Percentiles rank a stretch among this genome's conserved stretches.
Conservation (phyloP, 805 yeast genomes). For the Candida nanaspora region DNA sequence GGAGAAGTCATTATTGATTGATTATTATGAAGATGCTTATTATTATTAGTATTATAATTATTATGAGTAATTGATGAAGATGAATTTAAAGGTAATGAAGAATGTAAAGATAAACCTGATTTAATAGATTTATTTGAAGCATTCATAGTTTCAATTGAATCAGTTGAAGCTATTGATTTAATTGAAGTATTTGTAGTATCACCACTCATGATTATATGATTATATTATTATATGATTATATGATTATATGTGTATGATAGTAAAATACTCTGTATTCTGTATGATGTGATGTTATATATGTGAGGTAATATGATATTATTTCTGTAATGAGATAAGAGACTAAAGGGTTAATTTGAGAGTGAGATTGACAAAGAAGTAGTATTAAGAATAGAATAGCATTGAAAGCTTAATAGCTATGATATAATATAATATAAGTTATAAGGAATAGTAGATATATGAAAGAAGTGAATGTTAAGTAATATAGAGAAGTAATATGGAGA, state of each 20-base stretch:
- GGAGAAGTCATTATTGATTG: no score
- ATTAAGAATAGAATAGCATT: not conserved
- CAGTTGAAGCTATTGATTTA: not conserved
- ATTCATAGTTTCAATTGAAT: not conserved
- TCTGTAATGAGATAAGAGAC: no score
- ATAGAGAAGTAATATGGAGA: not conserved
- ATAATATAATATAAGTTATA: no score
- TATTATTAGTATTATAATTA: not conserved
- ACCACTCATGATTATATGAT: not conserved
- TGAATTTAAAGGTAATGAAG: not conserved
- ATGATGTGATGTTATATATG: not conserved
- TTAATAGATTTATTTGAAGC: slow-evolving; percentile 1
- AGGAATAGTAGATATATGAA: not conserved
- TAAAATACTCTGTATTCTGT: not conserved
- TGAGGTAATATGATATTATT: no score
- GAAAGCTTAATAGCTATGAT: no score
- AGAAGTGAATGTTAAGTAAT: not conserved
- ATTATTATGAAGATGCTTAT: no score
- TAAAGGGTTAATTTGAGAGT: not conserved
- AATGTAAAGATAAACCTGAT: not conserved
- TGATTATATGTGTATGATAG: not conserved
- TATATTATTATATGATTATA: no score
- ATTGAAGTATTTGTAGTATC: not conserved
- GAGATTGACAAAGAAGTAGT: not conserved
- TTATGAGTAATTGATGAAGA: not conserved